phyloP scores from a whole-genome alignment of 164 flowering plant species.

The Pachysandra terminalis region DNA sequence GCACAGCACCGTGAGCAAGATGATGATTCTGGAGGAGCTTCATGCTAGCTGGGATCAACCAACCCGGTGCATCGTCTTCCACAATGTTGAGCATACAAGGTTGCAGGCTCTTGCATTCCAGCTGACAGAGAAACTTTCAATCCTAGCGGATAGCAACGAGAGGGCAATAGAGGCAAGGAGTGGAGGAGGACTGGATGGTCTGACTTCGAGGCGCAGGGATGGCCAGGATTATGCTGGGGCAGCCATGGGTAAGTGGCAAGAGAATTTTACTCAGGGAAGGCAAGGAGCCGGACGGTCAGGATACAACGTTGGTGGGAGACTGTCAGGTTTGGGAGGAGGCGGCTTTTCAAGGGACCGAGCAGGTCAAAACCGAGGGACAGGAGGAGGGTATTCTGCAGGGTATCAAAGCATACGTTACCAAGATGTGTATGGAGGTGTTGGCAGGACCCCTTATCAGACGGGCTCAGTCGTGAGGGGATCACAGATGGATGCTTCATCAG shows the following conservation, averaged over 20 bases:
- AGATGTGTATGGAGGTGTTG: conserved; percentile 38
- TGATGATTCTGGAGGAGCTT: conserved; percentile 91
- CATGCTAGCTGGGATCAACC: conserved; percentile 97
- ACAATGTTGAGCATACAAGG: conserved; percentile 67
- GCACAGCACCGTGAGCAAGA: conserved; percentile 75
- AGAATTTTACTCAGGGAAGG: conserved; percentile 55
- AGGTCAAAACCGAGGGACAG: conserved; percentile 38
- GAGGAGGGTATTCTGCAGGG: conserved; percentile 34
- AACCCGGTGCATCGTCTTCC: conserved; percentile 62
- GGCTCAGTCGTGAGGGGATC: conserved; percentile 41
- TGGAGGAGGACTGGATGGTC: conserved; percentile 73
- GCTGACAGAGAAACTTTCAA: conserved; percentile 67
- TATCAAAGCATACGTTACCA: conserved; percentile 40
- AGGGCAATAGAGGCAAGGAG: conserved; percentile 72
- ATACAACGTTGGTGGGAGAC: conserved; percentile 39
- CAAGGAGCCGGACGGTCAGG: conserved; percentile 52
- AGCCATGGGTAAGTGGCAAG: conserved; percentile 64
- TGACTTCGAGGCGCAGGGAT: conserved; percentile 67
- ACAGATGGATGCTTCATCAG: conserved; percentile 47
- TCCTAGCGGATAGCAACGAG: conserved; percentile 85
- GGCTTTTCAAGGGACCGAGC: conserved; percentile 45
- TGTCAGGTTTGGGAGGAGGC: conserved; percentile 25
- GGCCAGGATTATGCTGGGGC: conserved; percentile 62
- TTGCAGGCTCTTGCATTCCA: conserved; percentile 81
- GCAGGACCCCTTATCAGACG: conserved; percentile 37